These are phyloP conservation scores for Nepenthes gracilis DNA, from an alignment of 148 eudicot genomes.

Conservation along the genomic window DNA sequence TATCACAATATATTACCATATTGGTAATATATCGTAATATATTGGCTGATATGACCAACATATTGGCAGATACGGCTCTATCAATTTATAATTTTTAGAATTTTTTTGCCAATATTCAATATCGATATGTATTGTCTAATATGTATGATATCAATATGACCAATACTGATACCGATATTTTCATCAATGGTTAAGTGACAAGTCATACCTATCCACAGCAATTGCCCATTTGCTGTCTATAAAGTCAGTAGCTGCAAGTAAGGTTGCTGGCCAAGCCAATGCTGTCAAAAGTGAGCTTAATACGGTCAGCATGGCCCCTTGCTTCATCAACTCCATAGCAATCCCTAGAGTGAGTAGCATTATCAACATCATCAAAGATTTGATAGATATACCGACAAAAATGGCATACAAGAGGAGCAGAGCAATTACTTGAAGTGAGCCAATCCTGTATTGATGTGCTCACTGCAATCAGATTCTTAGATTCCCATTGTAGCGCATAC, in stretches of 20 bases:
- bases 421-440: slow-evolving; percentile 76
- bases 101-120: too few species aligned
- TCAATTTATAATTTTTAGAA: too few species aligned
- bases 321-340: slow-evolving; percentile 77
- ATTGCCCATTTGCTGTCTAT: slow-evolving; percentile 99
- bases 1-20: too few species aligned
- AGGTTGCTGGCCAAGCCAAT: slow-evolving; percentile 93
- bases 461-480: slow-evolving; percentile 80
- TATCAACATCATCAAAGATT: slow-evolving; percentile 6
- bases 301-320: slow-evolving; percentile 97
- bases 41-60: too few species aligned
- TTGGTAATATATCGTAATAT: too few species aligned
- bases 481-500: slow-evolving; percentile 97
- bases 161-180: too few species aligned
- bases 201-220: slow-evolving; percentile 77
- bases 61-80: too few species aligned
- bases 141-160: too few species aligned
- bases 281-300: slow-evolving; percentile 67
- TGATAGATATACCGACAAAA: not conserved
- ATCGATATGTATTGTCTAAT: too few species aligned
- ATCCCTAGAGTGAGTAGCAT: slow-evolving; percentile 38
- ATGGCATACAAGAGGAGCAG: slow-evolving; percentile 5
- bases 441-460: slow-evolving; percentile 99
- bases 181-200: not conserved
- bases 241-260: slow-evolving; percentile 65